These are phyloP conservation scores for Hypsizygus ulmarius DNA, from an alignment of 1,284 basidiomycete species.

Conservation along the genomic window DNA sequence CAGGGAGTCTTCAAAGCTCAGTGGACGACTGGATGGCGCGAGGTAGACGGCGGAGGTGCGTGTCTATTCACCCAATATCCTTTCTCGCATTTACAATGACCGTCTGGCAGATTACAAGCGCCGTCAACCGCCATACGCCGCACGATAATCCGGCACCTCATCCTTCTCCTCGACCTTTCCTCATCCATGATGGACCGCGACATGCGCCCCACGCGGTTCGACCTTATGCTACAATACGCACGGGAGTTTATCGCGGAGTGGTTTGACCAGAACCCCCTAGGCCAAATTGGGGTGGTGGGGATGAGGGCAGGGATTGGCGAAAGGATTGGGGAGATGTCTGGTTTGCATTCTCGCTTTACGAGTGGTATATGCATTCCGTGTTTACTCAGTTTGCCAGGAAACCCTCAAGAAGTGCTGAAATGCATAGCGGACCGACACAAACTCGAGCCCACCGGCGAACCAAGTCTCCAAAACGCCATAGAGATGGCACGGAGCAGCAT, in stretches of 20 bases:
- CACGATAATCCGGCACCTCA: constrained; percentile 94
- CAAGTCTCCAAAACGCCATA: constrained; percentile 93
- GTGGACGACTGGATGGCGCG: constrained; percentile 89
- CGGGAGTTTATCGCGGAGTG: constrained; percentile 92
- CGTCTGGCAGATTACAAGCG: constrained; percentile 56
- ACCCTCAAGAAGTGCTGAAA: constrained; percentile 90
- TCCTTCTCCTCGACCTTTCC: constrained; percentile 89
- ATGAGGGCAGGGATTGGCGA: constrained; percentile 90
- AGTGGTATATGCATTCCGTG: neutral
- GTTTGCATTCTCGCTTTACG: constrained; percentile 40
- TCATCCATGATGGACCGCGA: constrained; percentile 93
- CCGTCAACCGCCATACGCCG: constrained; percentile 88
- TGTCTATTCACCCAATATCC: constrained; percentile 8
- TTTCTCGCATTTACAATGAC: constrained; percentile 1
- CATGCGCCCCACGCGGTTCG: constrained; percentile 91
- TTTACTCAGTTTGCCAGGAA: constrained; percentile 53
- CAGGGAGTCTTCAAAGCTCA: constrained; percentile 85
- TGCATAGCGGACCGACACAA: constrained; percentile 84
- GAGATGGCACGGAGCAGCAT: constrained; percentile 93
- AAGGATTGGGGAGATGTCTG: constrained; percentile 85
- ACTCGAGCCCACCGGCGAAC: constrained; percentile 89
- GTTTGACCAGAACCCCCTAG: constrained; percentile 99
- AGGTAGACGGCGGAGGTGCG: constrained; percentile 78
- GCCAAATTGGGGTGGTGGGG: constrained; percentile 93
- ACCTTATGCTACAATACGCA: constrained; percentile 85